Evolutionary conservation across 2,329 filamentous ascomycete genomes (phyloP).

Genomic region (Teratosphaeria nubilosa): DNA sequence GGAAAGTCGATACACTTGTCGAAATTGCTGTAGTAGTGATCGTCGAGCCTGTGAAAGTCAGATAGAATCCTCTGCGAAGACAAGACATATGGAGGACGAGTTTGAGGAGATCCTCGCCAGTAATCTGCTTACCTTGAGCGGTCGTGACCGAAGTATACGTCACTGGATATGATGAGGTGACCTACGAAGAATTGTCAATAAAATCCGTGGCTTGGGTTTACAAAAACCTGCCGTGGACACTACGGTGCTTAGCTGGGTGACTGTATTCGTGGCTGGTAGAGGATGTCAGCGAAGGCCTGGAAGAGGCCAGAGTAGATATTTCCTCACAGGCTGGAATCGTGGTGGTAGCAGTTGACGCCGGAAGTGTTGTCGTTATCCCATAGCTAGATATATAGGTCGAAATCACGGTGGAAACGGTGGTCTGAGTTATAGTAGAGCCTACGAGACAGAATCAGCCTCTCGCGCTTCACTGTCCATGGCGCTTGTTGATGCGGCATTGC

Average conservation of each 20-base stretch:
- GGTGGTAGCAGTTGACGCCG: not conserved
- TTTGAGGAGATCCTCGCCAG: not conserved
- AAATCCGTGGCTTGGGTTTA: not conserved
- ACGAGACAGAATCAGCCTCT: not conserved
- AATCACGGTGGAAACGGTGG: not conserved
- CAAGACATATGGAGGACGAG: not conserved
- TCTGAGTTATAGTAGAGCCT: not conserved
- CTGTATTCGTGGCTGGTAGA: not conserved
- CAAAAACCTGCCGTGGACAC: not conserved
- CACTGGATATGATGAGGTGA: not conserved
- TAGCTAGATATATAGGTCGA: not conserved
- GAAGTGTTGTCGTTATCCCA: not conserved
- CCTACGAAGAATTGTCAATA: not conserved
- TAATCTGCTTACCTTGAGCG: not conserved
- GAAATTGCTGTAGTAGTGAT: not conserved
- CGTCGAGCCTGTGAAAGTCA: not conserved
- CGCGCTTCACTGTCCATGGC: not conserved
- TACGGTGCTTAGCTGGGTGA: not conserved
- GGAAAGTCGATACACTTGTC: not conserved
- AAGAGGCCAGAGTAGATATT: not conserved
- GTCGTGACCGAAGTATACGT: not conserved
- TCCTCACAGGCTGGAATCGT: not conserved
- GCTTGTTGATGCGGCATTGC: not conserved
- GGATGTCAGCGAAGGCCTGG: not conserved
- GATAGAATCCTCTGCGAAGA: not conserved